Percentiles rank a stretch among this genome's conserved stretches.
phyloP scores from a whole-genome alignment of 805 yeast genomes.

The Hanseniaspora guilliermondii region DNA sequence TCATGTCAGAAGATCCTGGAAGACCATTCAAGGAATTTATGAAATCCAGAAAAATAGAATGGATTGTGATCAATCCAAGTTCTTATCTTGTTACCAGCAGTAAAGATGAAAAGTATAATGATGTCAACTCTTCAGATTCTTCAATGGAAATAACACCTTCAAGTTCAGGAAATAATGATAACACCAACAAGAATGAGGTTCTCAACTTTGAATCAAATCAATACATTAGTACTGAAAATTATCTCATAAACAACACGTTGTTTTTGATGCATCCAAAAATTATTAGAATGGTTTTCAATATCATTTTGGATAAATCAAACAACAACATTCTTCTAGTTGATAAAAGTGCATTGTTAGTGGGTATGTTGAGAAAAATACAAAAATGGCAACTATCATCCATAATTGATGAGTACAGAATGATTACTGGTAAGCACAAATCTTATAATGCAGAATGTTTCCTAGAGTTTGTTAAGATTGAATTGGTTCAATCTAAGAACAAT shows the following conservation, averaged over 20 bases:
- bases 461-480: slow-evolving; percentile 46
- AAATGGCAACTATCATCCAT: slow-evolving; percentile 82
- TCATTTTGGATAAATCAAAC: slow-evolving; percentile 46
- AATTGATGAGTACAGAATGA: slow-evolving; percentile 71
- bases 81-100: slow-evolving; percentile 14
- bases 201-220: slow-evolving; percentile 6
- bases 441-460: slow-evolving; percentile 72
- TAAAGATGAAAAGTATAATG: slow-evolving; percentile 13
- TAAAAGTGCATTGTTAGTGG: slow-evolving; percentile 65
- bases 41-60: slow-evolving; percentile 40
- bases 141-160: not conserved
- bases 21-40: slow-evolving; percentile 56
- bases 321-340: slow-evolving; percentile 69
- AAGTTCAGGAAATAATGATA: slow-evolving; percentile 4
- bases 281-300: slow-evolving; percentile 52
- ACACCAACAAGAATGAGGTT: slow-evolving; percentile 3
- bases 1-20: slow-evolving; percentile 81
- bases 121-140: slow-evolving; percentile 3
- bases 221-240: slow-evolving; percentile 16
- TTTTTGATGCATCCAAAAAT: slow-evolving; percentile 61
- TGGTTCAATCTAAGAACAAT: slow-evolving; percentile 21
- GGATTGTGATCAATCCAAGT: slow-evolving; percentile 29
- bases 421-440: slow-evolving; percentile 57
- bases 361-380: slow-evolving; percentile 68
- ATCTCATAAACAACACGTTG: slow-evolving; percentile 46